A percentile compares a stretch with the other conserved stretches of the same genome.
Evolutionary conservation across 805 yeast genomes (phyloP).

Genomic region (Grigorovia transvaalensis): DNA sequence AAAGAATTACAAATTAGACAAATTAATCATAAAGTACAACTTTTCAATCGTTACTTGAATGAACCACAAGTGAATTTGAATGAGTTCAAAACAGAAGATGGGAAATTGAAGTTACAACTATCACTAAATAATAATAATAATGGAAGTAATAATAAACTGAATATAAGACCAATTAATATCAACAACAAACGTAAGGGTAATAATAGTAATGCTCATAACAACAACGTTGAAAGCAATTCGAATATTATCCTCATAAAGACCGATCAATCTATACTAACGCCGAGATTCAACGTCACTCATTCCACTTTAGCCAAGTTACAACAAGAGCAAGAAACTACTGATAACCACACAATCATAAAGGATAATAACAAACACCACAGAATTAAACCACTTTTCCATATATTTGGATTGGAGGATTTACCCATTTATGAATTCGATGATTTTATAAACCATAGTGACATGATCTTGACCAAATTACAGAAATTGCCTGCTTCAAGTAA

Average conservation of each 20-base stretch:
- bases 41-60: not conserved
- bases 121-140: not conserved
- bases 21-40: not conserved
- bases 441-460: not conserved
- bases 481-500: not conserved
- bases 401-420: slow-evolving; percentile 8
- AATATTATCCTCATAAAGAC: not conserved
- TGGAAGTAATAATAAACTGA: slow-evolving; percentile 1
- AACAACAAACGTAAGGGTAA: not conserved
- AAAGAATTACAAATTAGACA: not conserved
- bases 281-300: not conserved
- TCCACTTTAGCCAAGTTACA: not conserved
- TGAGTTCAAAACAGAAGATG: not conserved
- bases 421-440: slow-evolving; percentile 1
- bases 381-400: slow-evolving; percentile 5
- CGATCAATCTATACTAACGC: not conserved
- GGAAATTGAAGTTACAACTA: not conserved
- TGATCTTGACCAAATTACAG: not conserved
- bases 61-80: not conserved
- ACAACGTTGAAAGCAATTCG: not conserved
- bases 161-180: not conserved
- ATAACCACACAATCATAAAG: not conserved
- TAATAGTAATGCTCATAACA: not conserved
- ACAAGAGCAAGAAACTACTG: not conserved
- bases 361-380: not conserved